Evolutionary conservation across 169 alveolate species (phyloP).

Genomic region (Eimeria maxima): DNA sequence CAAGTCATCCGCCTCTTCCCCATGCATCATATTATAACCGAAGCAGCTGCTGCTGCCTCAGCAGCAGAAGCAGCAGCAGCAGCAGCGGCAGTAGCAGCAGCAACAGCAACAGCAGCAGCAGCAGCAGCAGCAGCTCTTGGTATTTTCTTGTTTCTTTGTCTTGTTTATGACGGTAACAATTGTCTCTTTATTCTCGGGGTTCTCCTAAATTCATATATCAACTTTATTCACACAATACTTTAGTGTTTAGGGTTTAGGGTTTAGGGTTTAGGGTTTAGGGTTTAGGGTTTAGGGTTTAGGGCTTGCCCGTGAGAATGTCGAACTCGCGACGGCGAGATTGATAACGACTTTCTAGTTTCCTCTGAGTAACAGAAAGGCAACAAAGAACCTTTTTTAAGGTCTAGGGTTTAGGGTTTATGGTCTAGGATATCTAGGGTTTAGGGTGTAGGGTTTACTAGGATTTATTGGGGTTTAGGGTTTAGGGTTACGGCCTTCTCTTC

Average conservation of each 20-base stretch:
- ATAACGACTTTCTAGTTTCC: neutral
- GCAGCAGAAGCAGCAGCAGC: too few relatives aligned
- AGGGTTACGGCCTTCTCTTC: neutral
- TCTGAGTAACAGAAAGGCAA: neutral
- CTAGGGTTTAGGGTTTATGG: constrained; percentile 25
- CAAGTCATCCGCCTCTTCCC: too few relatives aligned
- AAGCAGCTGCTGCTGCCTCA: too few relatives aligned
- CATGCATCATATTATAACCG: too few relatives aligned
- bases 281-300: constrained; percentile 41
- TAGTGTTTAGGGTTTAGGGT: too few relatives aligned
- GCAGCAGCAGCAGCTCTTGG: neutral
- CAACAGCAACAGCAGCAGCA: neutral
- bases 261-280: constrained; percentile 10
- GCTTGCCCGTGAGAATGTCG: constrained; percentile 57
- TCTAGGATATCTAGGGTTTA: constrained; percentile 24
- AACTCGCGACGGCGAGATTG: neutral
- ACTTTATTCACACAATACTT: too few relatives aligned
- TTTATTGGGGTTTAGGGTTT: too few relatives aligned
- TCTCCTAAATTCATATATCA: too few relatives aligned
- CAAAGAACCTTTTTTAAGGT: neutral
- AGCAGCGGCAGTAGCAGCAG: too few relatives aligned
- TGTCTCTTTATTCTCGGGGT: neutral
- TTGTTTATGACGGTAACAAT: neutral
- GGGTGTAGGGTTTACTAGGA: neutral
- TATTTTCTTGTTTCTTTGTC: neutral